Percentiles rank a stretch among this genome's conserved stretches.
phyloP scores from a whole-genome alignment of 2,329 filamentous ascomycete species.

The Cladophialophora psammophila region DNA sequence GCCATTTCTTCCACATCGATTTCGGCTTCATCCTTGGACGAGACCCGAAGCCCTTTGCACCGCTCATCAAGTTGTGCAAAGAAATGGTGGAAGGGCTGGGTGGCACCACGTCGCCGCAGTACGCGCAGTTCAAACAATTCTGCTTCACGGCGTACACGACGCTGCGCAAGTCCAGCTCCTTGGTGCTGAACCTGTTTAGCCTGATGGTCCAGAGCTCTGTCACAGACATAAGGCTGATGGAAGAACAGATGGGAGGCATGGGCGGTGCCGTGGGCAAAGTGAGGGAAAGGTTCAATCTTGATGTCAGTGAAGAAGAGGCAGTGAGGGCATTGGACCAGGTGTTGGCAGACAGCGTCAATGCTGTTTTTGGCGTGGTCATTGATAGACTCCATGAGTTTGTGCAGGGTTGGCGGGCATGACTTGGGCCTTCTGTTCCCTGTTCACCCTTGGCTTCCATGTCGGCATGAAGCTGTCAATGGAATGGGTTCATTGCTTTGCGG shows the following conservation, averaged over 20 bases:
- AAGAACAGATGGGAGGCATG: constrained; percentile 68
- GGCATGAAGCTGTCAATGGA: neutral
- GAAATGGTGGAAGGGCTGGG: constrained; percentile 99
- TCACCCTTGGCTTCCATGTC: neutral
- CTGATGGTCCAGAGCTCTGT: constrained; percentile 98
- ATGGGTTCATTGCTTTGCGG: neutral
- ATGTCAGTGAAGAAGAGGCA: constrained; percentile 90
- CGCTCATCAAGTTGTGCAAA: constrained; percentile 93
- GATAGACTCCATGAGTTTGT: constrained; percentile 93
- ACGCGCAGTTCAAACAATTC: constrained; percentile 90
- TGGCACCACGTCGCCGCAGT: constrained; percentile 79
- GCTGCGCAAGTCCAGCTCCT: constrained; percentile 83
- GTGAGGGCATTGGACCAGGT: constrained; percentile 85
- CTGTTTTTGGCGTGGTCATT: constrained; percentile 91
- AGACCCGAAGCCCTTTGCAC: constrained; percentile 96
- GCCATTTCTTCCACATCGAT: constrained; percentile 97
- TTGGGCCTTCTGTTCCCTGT: neutral
- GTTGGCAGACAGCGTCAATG: constrained; percentile 89
- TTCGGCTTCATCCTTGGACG: constrained; percentile 98
- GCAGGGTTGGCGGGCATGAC: constrained; percentile 82
- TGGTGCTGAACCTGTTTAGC: constrained; percentile 94
- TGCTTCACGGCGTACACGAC: constrained; percentile 95
- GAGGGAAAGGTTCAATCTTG: constrained; percentile 90
- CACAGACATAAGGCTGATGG: constrained; percentile 89
- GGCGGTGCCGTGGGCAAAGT: constrained; percentile 82